Conservation (phyloP, 352 stramenopile genomes). For the Pythium periplocum region DNA sequence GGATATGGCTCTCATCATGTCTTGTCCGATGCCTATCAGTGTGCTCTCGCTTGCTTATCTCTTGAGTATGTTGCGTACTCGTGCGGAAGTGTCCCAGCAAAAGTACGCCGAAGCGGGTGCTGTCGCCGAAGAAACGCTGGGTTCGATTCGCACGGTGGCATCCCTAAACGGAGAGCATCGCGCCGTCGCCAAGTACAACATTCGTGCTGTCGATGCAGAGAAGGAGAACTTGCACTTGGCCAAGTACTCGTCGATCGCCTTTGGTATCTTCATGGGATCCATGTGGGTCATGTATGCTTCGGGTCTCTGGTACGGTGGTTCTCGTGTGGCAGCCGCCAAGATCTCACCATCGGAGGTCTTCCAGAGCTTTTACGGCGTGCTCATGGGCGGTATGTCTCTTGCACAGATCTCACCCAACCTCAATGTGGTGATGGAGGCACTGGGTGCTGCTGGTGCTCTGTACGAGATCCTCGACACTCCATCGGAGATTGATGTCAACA, state of each 20-base stretch:
- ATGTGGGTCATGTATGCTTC: constrained; percentile 46
- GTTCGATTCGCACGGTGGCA: constrained; percentile 18
- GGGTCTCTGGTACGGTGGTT: constrained; percentile 50
- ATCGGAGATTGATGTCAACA: constrained; percentile 36
- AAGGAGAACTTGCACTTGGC: constrained; percentile 16
- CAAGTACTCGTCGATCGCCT: constrained; percentile 14
- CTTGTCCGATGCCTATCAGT: constrained; percentile 11
- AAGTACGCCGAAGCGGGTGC: constrained; percentile 4
- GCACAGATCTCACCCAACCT: constrained; percentile 52
- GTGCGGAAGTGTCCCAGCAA: constrained; percentile 6
- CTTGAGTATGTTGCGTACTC: constrained; percentile 5
- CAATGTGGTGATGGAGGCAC: constrained; percentile 35
- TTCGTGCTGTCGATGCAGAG: constrained; percentile 17
- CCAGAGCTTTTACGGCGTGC: constrained; percentile 42
- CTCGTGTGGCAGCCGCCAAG: constrained; percentile 24
- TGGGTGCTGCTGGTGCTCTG: constrained; percentile 32
- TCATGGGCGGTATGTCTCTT: constrained; percentile 38
- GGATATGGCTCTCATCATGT: constrained; percentile 15
- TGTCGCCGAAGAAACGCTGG: constrained; percentile 13
- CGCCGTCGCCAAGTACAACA: constrained; percentile 13
- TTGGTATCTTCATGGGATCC: constrained; percentile 22
- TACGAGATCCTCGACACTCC: constrained; percentile 51
- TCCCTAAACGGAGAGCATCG: constrained; percentile 17
- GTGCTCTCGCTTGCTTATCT: constrained; percentile 8
- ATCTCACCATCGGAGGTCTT: constrained; percentile 34